Conservation (phyloP, 768 basidiomycete species). For the Macrocybe gigantea region DNA sequence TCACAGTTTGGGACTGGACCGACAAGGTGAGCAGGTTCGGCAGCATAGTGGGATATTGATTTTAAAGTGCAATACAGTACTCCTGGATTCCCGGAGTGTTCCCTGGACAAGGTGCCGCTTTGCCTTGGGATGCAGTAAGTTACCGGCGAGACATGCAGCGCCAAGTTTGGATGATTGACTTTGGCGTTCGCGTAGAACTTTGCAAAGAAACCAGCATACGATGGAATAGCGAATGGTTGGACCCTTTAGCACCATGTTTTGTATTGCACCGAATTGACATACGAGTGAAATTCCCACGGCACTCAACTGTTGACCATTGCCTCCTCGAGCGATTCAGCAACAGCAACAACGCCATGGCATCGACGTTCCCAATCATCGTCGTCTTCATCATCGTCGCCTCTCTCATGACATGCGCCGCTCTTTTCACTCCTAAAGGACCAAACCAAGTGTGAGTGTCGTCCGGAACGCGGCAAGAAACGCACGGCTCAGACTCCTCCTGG, state of each 20-base stretch:
- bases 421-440: constrained; percentile 79
- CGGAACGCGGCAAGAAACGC: not conserved
- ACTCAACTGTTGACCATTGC: not conserved
- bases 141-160: not conserved
- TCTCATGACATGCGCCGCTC: constrained; percentile 57
- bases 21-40: constrained; percentile 23
- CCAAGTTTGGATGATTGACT: not conserved
- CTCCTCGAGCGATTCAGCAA: not conserved
- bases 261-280: not conserved
- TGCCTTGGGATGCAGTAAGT: constrained; percentile 31
- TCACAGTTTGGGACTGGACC: constrained; percentile 41
- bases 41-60: no score
- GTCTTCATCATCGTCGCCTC: constrained; percentile 59
- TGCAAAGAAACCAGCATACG: constrained; percentile 38
- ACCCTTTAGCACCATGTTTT: not conserved
- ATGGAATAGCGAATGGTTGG: constrained; percentile 36
- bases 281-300: not conserved
- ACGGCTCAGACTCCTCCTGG: not conserved
- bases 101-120: constrained; percentile 30
- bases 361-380: constrained; percentile 63
- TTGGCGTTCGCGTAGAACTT: constrained; percentile 22
- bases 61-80: constrained; percentile 15
- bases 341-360: constrained; percentile 45
- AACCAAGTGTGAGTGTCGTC: constrained; percentile 72
- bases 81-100: constrained; percentile 34